Evolutionary conservation across 352 stramenopile genomes (phyloP), one percentile per base, ranked within the genome.

Genomic region (Pythium plurisporium): DNA sequence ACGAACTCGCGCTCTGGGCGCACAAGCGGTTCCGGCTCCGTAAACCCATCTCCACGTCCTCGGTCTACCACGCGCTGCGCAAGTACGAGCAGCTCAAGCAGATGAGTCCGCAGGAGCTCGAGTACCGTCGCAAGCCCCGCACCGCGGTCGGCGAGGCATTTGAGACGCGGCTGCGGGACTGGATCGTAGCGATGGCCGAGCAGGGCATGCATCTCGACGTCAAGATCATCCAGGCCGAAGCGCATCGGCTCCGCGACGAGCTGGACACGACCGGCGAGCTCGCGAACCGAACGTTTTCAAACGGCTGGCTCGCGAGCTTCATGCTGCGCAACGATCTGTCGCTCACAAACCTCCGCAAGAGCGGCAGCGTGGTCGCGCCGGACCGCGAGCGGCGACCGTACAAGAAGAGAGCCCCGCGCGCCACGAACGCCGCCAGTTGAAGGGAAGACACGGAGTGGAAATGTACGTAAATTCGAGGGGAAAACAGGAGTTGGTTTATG

Each of bases 291-390:
- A 12, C 9, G n/a, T 58, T 49, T 22, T 49, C 50, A 3, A 49
- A 41, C 50, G 50, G 50, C 26, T 58, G 50, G 50, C 38, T 58
- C 37, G 26, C n/a, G 4, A 58, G 37, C 38, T 49, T 58, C 38
- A 22, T 33, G 26, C 7, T 23, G 10, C 50, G 50, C 29, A 37
- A 58, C 50, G 22, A 48, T 7, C 37, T 58, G 7, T 58, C 50
- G 38, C 50, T 58, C n/a, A n/a, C n/a, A 9, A 47, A 17, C 14
- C 38, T 58, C 37, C 50, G 33, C 37, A 49, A 30, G 25, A 29
- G 50, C 38, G 50, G 50, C 27, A 58, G 27, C 20, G n/a, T 58
- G 9, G n/a, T 58, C 20, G 38, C 17, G 14, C 37, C 50, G 22
- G 27, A 56, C 36, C 23, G 37, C 10, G 37, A 15, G 29, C 44